Conservation (phyloP, 1,284 basidiomycete genomes). For the Cystobasidiaceae sp. region DNA sequence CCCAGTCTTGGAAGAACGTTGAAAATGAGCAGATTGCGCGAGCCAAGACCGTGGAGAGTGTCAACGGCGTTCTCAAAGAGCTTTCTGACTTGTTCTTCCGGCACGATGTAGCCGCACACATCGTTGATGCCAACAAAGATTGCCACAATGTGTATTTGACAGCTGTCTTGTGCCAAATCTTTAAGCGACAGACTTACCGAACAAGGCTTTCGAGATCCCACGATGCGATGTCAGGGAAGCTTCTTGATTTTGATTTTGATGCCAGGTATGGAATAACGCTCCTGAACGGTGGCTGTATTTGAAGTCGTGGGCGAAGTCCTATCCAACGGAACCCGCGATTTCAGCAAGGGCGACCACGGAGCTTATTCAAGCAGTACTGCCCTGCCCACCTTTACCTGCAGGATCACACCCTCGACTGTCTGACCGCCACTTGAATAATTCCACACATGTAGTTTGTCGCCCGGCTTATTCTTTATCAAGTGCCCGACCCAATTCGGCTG, state of each 20-base stretch:
- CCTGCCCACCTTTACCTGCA: slow-evolving; percentile 4
- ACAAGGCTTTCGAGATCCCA: too few relatives aligned
- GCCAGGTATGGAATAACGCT: too few relatives aligned
- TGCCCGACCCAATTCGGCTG: slow-evolving; percentile 14
- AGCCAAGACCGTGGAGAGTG: background rate
- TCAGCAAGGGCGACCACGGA: too few relatives aligned
- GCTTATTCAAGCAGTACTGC: too few relatives aligned
- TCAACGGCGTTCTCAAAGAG: background rate
- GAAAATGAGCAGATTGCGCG: slow-evolving; percentile 11
- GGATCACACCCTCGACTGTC: background rate
- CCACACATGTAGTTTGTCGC: background rate
- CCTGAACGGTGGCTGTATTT: too few relatives aligned
- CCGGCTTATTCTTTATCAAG: background rate
- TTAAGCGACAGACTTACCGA: too few relatives aligned
- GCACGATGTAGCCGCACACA: background rate
- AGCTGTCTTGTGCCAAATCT: background rate
- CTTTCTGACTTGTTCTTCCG: background rate
- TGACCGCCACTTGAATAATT: slow-evolving; percentile 3
- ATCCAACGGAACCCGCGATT: too few relatives aligned
- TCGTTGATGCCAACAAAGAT: slow-evolving; percentile 17
- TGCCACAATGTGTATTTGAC: background rate
- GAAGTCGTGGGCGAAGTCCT: too few relatives aligned
- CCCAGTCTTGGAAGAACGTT: background rate
- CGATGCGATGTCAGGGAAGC: too few relatives aligned
- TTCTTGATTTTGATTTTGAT: too few relatives aligned